Conservation (phyloP, 2,329 filamentous ascomycete genomes). For the Paradendryphiella salina region DNA sequence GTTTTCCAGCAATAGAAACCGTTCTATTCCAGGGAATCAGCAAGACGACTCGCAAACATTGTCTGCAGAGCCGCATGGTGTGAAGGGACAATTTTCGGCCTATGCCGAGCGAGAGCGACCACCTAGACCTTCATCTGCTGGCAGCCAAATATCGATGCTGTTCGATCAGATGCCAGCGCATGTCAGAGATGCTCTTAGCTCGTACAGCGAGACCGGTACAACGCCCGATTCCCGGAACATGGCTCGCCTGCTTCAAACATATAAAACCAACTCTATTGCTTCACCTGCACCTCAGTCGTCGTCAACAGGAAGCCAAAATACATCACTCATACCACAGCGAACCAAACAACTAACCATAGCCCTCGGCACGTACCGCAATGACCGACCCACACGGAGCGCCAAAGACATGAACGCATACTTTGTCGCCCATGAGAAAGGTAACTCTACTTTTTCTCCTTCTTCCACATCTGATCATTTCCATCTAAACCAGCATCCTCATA, state of each 20-base stretch:
- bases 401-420: constrained; percentile 10
- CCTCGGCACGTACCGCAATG: too few species aligned
- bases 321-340: neutral
- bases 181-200: too few species aligned
- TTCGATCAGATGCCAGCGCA: too few species aligned
- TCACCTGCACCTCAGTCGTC: too few species aligned
- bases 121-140: neutral
- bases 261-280: neutral
- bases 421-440: neutral
- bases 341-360: neutral
- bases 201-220: too few species aligned
- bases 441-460: neutral
- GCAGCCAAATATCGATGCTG: neutral
- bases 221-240: neutral
- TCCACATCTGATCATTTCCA: too few species aligned
- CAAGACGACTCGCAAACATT: too few species aligned
- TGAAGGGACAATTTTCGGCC: too few species aligned
- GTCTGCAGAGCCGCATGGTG: too few species aligned
- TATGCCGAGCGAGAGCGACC: neutral
- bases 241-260: neutral
- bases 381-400: neutral
- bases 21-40: too few species aligned
- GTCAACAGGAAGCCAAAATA: too few species aligned
- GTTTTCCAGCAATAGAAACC: constrained; percentile 5
- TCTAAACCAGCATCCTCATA: neutral